Base-by-base conservation (phyloP, 1,284 basidiomycete genomes). In the Ganoderma sinense region DNA sequence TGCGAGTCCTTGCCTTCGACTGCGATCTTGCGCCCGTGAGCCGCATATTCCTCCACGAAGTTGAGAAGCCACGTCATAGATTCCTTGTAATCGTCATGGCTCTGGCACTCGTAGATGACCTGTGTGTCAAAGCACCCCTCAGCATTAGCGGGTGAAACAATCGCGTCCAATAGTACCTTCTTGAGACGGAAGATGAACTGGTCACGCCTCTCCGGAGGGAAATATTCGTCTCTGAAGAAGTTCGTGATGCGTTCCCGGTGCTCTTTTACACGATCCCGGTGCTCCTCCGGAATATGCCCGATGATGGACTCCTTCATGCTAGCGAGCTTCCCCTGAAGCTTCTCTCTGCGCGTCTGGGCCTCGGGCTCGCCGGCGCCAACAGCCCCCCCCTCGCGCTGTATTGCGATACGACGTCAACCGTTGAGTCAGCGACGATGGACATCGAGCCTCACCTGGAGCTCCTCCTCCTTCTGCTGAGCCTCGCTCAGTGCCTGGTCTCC, bases 41-140 rank as follows among this genome's bases (percentile, higher is more conserved):
- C 83, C 55, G 89, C 88, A 82, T 97, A 98, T 77, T 93, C 90
- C 76, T 91, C 89, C 31, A 93, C 79, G 68, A 87, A 85, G 65
- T 86, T 84, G 65, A 97, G 84, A 55, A 96, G 84, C 94, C 94
- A 97, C 20, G 83, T 83, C 74, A 97, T 88, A 33, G 92, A 89
- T 62, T 89, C 91, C 76, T 96, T 94, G 82, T 98, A 98, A 79
- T 97, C 94, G 68, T 91, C 86, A 82, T 97, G 95, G 78, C 92
- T 91, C 84, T 98, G 97, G 82, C 95, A 96, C 82, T 98, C 97
- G 72, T 96, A 87, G 71, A 97, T 89, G 56, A 95, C 94, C 74
- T 75, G 62, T 0, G 41, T 16, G 18, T 16, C 2, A 1, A 40
- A 6, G 4, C 31, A 31, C 31, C 45, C 45, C n/a, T 36, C 45